Evolutionary conservation across 176 grass and related monocot species (phyloP).

Genomic region (Bromus sterilis): DNA sequence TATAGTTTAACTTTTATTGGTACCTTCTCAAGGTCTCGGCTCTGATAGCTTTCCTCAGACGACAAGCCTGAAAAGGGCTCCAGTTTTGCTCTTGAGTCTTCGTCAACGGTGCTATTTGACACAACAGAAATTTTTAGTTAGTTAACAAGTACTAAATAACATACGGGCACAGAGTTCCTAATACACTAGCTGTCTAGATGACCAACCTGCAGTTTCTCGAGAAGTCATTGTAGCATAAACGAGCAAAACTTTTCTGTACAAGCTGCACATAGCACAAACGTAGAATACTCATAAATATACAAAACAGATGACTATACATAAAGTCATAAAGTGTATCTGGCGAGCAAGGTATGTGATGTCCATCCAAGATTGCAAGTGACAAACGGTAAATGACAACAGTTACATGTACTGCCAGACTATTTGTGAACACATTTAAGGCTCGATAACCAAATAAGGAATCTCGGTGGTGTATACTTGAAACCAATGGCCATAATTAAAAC

Average conservation of each 20-base stretch:
- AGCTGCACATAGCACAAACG: conserved; percentile 34
- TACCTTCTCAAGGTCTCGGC: conserved; percentile 82
- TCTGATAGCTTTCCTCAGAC: conserved; percentile 85
- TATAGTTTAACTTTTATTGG: not conserved
- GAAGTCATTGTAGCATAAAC: conserved; percentile 72
- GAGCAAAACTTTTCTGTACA: conserved; percentile 84
- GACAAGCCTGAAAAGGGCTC: conserved; percentile 51
- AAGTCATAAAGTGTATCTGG: not conserved
- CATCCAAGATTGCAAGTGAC: not conserved
- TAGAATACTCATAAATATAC: not conserved
- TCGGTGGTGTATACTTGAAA: not conserved
- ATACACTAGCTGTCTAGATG: not conserved
- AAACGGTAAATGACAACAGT: too few relatives aligned
- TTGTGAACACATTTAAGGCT: not conserved
- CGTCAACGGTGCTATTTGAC: conserved; percentile 26
- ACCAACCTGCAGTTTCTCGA: conserved; percentile 64
- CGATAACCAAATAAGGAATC: not conserved
- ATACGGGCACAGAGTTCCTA: not conserved
- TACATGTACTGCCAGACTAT: not conserved
- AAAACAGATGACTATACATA: not conserved
- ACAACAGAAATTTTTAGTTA: conserved; percentile 6
- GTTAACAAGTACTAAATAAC: not conserved
- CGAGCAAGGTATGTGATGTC: not conserved
- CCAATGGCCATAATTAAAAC: not conserved
- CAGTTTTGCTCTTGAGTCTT: conserved; percentile 67